Base-by-base conservation (phyloP, 2,329 filamentous ascomycete species). In the Monosporascus sp. region DNA sequence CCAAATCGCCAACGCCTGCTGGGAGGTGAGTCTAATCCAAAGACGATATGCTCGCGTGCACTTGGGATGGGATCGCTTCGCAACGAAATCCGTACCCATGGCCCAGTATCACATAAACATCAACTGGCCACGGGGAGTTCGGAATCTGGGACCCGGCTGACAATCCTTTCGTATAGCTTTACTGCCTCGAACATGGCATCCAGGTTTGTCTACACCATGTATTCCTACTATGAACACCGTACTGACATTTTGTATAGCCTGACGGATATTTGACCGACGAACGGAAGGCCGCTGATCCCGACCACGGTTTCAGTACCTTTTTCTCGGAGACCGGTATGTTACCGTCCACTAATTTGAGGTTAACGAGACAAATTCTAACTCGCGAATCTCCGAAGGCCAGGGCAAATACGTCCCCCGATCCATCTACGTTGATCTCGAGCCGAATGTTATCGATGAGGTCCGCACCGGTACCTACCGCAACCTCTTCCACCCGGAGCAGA, bases 1-100 rank as follows among this genome's bases (percentile, higher is more conserved):
- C 87, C 94, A 99, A 78, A 99, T 99, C 73, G 94, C 93, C 80
- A 99, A 99, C 84, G 94, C 94, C 69, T 97, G 94, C 87, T 99
- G 94, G 94, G 94, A 99, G 91, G 94, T 99, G 81, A 81, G 90
- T 81, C 70, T 45, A 31, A 43, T 18, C 9, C 22, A 14, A 14
- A 4, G 20, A 40, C 18, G 22, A 43, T 43, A 24, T 2, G 18
- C 14, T 9, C n/a, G 8, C 24, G 48, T 56, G 54, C 56, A 58
- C 51, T 35, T 14, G 31, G 54, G 56, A 54, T 40, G 28, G 24
- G 18, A 9, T 43, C 9, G n/a, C n/a, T 20, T 4, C 4, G 17
- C 15, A 8, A 17, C 18, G 14, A 14, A 43, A 43, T 20, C 18
- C 18, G 24, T 20, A 20, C 40, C 18, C 40, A 43, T 43, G 40